Conservation (phyloP, 352 stramenopile genomes). For the Globisporangium irregulare region DNA sequence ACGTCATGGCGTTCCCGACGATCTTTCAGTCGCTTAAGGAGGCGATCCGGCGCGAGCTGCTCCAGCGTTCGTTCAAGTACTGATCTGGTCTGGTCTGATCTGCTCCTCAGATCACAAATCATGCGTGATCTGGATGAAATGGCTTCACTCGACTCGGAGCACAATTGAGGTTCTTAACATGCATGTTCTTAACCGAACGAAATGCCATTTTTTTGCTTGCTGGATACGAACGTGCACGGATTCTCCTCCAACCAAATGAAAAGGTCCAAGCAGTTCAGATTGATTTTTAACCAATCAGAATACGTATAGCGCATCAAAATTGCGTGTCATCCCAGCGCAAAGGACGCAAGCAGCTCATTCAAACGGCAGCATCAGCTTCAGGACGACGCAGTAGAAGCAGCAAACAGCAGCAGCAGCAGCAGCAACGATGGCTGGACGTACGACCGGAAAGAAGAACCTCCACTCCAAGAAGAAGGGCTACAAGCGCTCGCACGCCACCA, state of each 20-base stretch:
- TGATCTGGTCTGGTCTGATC: conserved; percentile 17
- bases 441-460: conserved; percentile 56
- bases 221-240: conserved; percentile 10
- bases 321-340: not conserved
- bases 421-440: conserved; percentile 37
- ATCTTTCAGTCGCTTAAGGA: conserved; percentile 84
- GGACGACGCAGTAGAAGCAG: not conserved
- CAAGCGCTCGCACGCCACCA: conserved; percentile 81
- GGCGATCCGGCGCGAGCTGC: conserved; percentile 54
- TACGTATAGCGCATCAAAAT: not conserved
- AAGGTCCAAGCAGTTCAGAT: not conserved
- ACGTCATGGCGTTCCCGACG: conserved; percentile 83
- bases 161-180: conserved; percentile 3
- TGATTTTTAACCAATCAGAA: conserved; percentile 4
- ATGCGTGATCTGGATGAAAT: conserved; percentile 10
- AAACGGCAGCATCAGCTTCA: conserved; percentile 12
- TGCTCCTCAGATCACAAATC: too few relatives aligned
- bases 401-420: conserved; percentile 25
- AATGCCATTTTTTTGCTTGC: not conserved
- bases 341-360: conserved; percentile 8
- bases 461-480: conserved; percentile 88
- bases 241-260: conserved; percentile 24
- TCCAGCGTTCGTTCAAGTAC: conserved; percentile 61
- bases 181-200: not conserved
- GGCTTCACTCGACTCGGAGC: conserved; percentile 17